Conservation (phyloP, 306 rosid genomes). For the Pueraria montana region DNA sequence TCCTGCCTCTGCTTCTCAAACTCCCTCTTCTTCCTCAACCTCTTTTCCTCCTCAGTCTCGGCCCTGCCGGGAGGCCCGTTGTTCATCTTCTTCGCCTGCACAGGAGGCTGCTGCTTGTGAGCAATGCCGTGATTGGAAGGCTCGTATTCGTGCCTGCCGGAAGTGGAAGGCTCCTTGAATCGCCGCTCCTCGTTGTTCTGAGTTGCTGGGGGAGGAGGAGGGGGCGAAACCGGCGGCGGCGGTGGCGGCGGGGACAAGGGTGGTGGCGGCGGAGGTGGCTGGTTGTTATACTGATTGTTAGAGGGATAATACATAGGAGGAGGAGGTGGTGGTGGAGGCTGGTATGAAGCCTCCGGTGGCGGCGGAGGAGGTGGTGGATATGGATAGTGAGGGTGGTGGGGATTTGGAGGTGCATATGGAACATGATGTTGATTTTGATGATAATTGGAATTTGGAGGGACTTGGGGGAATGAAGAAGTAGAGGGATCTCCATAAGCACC, state of each 20-base stretch:
- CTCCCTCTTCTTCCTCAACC: slow-evolving; percentile 86
- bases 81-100: slow-evolving; percentile 64
- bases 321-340: slow-evolving; percentile 79
- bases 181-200: slow-evolving; percentile 61
- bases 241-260: slow-evolving; percentile 84
- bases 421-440: slow-evolving; percentile 50
- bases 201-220: slow-evolving; percentile 65
- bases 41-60: slow-evolving; percentile 91
- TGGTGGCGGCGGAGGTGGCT: slow-evolving; percentile 50
- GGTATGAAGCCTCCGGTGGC: slow-evolving; percentile 77
- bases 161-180: slow-evolving; percentile 59
- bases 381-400: slow-evolving; percentile 69
- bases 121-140: slow-evolving; percentile 62
- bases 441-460: slow-evolving; percentile 65
- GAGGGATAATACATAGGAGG: slow-evolving; percentile 75
- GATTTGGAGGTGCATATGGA: slow-evolving; percentile 50
- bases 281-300: slow-evolving; percentile 68
- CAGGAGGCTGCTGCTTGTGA: slow-evolving; percentile 54
- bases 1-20: slow-evolving; percentile 90
- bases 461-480: slow-evolving; percentile 66
- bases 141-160: slow-evolving; percentile 73
- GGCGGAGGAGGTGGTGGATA: slow-evolving; percentile 69
- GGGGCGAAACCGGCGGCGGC: slow-evolving; percentile 76
- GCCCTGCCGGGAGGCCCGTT: slow-evolving; percentile 65
- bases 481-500: slow-evolving; percentile 55